phyloP scores from a whole-genome alignment of 306 rosid genomes.

The Ormosia semicastrata region DNA sequence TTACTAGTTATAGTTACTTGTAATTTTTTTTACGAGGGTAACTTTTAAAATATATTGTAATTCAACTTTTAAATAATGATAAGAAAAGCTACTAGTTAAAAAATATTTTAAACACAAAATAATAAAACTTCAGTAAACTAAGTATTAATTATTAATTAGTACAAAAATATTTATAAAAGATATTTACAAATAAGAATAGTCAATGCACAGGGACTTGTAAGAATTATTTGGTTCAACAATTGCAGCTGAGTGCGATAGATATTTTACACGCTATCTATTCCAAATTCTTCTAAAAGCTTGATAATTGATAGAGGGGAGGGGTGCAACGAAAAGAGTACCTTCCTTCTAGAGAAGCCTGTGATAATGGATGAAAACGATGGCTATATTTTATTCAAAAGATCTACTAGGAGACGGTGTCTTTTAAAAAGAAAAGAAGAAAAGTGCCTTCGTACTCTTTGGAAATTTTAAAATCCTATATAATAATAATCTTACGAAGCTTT shows the following conservation, averaged over 20 bases:
- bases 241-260: slow-evolving; percentile 20
- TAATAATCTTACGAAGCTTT: slow-evolving; percentile 8
- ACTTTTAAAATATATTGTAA: too few species aligned
- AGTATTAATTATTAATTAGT: not conserved
- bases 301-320: not conserved
- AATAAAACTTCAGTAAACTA: not conserved
- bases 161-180: not conserved
- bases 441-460: not conserved
- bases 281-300: not conserved
- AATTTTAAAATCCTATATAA: not conserved
- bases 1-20: too few species aligned
- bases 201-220: not conserved
- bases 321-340: not conserved
- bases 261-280: slow-evolving; percentile 7
- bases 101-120: not conserved
- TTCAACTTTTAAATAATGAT: too few species aligned
- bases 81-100: too few species aligned
- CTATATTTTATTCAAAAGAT: slow-evolving; percentile 21
- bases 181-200: not conserved
- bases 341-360: slow-evolving; percentile 23
- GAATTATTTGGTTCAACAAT: slow-evolving; percentile 17
- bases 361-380: not conserved
- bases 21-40: too few species aligned
- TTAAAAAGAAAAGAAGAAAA: not conserved
- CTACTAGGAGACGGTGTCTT: not conserved